Evolutionary conservation across 495 filamentous ascomycete species (phyloP).

Genomic region (Diplogelasinospora grovesii): DNA sequence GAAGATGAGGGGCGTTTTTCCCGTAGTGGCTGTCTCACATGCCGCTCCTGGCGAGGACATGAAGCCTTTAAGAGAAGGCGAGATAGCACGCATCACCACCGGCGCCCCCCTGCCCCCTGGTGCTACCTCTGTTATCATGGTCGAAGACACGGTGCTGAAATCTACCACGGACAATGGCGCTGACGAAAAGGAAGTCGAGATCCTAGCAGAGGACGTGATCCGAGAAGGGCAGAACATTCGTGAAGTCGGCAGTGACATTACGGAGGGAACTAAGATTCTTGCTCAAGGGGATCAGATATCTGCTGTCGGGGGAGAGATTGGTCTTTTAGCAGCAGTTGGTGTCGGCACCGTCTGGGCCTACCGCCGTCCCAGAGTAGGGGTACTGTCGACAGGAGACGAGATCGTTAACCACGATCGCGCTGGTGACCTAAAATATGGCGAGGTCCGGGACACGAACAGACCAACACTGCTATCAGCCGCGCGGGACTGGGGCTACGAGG

Average conservation of each 20-base stretch:
- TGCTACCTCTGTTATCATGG: conserved; percentile 92
- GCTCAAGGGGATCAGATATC: conserved; percentile 70
- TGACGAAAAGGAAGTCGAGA: conserved; percentile 83
- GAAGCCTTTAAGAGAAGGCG: conserved; percentile 57
- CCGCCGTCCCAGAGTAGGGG: conserved; percentile 70
- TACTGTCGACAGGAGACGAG: conserved; percentile 93
- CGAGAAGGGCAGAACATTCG: conserved; percentile 79
- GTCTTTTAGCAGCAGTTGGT: conserved; percentile 80
- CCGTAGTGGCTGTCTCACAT: conserved; percentile 81
- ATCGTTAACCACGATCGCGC: conserved; percentile 70
- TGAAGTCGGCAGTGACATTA: conserved; percentile 85
- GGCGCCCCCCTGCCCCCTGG: conserved; percentile 86
- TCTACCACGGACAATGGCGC: conserved; percentile 72
- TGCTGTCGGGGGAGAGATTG: conserved; percentile 82
- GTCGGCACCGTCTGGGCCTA: conserved; percentile 66
- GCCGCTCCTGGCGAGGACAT: conserved; percentile 49
- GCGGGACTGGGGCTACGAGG: conserved; percentile 67
- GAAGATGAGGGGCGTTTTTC: conserved; percentile 69
- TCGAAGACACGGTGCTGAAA: conserved; percentile 80
- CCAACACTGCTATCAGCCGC: conserved; percentile 77
- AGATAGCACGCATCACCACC: conserved; percentile 86
- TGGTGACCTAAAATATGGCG: conserved; percentile 59
- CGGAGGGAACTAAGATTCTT: conserved; percentile 60
- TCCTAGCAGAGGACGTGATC: conserved; percentile 69
- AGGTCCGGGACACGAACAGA: conserved; percentile 90